These are phyloP conservation scores for Gossypium schwendimanii DNA, from an alignment of 441 rosid species.

Conservation along the genomic window DNA sequence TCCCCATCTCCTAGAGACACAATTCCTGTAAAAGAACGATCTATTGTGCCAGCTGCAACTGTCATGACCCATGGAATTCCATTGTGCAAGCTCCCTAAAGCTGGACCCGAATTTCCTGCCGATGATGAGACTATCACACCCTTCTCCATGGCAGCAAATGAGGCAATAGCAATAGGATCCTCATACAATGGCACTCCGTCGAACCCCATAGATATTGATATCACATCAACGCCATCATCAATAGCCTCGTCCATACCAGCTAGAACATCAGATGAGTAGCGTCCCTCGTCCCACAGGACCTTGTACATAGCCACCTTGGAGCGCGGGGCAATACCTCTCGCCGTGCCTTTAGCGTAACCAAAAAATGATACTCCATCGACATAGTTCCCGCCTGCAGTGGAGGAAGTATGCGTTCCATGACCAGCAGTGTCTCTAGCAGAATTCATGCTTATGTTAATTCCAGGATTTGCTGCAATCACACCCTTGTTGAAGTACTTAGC, in stretches of 20 bases:
- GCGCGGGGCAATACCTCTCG: slow-evolving; percentile 39
- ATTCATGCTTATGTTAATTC: slow-evolving; percentile 23
- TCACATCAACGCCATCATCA: slow-evolving; percentile 47
- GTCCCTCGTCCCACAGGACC: slow-evolving; percentile 35
- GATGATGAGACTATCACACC: slow-evolving; percentile 39
- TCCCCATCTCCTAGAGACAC: slow-evolving; percentile 30
- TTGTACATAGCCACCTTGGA: slow-evolving; percentile 43
- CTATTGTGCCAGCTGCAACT: slow-evolving; percentile 45
- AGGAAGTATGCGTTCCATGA: slow-evolving; percentile 46
- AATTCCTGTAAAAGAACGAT: slow-evolving; percentile 34
- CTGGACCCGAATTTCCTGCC: slow-evolving; percentile 40
- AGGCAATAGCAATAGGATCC: slow-evolving; percentile 48
- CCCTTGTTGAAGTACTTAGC: slow-evolving; percentile 44
- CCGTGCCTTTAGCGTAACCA: slow-evolving; percentile 45
- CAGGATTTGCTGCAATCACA: slow-evolving; percentile 30
- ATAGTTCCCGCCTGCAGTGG: slow-evolving; percentile 38
- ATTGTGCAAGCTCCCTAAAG: slow-evolving; percentile 31
- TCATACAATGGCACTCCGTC: slow-evolving; percentile 31
- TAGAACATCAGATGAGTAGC: slow-evolving; percentile 42
- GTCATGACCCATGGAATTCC: slow-evolving; percentile 51
- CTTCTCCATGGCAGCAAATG: slow-evolving; percentile 49
- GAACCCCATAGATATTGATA: slow-evolving; percentile 48
- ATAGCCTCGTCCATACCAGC: slow-evolving; percentile 47
- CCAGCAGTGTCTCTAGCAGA: slow-evolving; percentile 37
- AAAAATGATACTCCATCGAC: slow-evolving; percentile 26